Evolutionary conservation across 2,329 filamentous ascomycete species (phyloP).

Genomic region (Neofusicoccum umdonicola): DNA sequence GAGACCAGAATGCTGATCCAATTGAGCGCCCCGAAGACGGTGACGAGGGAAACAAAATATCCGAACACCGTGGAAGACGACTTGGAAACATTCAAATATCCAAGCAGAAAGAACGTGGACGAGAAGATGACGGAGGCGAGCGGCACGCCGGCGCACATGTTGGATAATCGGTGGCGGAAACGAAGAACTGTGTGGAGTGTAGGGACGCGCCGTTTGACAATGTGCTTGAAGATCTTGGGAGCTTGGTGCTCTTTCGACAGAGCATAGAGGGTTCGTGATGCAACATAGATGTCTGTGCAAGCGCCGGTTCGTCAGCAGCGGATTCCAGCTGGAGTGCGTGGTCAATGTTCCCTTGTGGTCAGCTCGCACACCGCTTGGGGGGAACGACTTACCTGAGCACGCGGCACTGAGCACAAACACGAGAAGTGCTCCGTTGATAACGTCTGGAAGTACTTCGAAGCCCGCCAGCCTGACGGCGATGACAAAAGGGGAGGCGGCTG

Average conservation of each 20-base stretch:
- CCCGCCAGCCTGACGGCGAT: slow-evolving; percentile 46
- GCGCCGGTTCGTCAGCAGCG: too few species aligned
- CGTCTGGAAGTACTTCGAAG: slow-evolving; percentile 46
- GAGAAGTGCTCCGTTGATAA: slow-evolving; percentile 76
- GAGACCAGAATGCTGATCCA: slow-evolving; percentile 44
- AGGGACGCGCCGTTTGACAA: slow-evolving; percentile 24
- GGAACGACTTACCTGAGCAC: not conserved
- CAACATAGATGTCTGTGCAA: slow-evolving; percentile 33
- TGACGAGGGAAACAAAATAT: slow-evolving; percentile 46
- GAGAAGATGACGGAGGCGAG: slow-evolving; percentile 39
- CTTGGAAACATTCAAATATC: slow-evolving; percentile 42
- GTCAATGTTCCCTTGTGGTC: too few species aligned
- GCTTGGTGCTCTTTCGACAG: slow-evolving; percentile 44
- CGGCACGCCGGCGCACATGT: slow-evolving; percentile 28
- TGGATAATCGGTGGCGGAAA: not conserved
- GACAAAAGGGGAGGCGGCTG: slow-evolving; percentile 58
- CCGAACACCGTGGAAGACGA: slow-evolving; percentile 39
- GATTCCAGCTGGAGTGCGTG: too few species aligned
- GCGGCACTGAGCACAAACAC: slow-evolving; percentile 77
- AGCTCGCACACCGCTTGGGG: too few species aligned
- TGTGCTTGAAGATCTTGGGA: slow-evolving; percentile 35
- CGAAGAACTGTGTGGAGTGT: not conserved
- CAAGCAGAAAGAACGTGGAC: slow-evolving; percentile 38
- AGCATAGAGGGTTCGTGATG: slow-evolving; percentile 42
- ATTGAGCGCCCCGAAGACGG: slow-evolving; percentile 45